Base-by-base conservation (phyloP, 2,329 filamentous ascomycete species). In the Alternaria triticina region DNA sequence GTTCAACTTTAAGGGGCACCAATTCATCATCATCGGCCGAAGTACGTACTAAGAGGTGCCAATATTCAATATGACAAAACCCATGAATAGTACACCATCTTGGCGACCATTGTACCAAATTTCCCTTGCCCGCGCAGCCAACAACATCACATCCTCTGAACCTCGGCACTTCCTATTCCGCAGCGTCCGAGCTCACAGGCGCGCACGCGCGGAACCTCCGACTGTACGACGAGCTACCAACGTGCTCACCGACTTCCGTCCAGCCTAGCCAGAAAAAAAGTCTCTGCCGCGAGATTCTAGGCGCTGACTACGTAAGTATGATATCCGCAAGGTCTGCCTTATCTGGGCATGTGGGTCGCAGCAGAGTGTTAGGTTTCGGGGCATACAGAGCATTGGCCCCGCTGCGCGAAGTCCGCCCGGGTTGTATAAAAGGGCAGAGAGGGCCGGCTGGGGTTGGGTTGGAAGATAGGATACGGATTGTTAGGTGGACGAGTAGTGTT, bases 311-410 rank as follows among this genome's bases (percentile, higher is more conserved):
- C 49, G 28, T 65, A 66, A 54, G 54, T 62, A 72, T 74, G 69
- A 68, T 59, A 20, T 55, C 70, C 68, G 70, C 72, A 74, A 74
- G 70, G 62, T 64, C 69, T 59, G 59, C 72, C 69, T 54, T 67
- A 66, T 73, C 65, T 66, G 72, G 72, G 63, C 64, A 73, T 71
- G 72, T 73, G 70, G 72, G 72, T 62, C 70, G 44, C 17, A 49
- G 30, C 49, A 54, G 33, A 54, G 52, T 44, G 44, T 22, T 54
- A 36, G 52, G 27, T 33, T 27, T 40, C 20, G 55, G 55, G 46
- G 45, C n/a, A 28, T 17, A 30, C 33, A 62, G 43, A 49, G 61
- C 46, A 57, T 59, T 54, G 57, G 61, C 56, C 59, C 46, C 64
- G 58, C 51, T 65, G 70, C 64, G 68, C 66, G 69, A 67, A 64